Conservation (phyloP, 2,329 filamentous ascomycete genomes). For the Thermoascus crustaceus region DNA sequence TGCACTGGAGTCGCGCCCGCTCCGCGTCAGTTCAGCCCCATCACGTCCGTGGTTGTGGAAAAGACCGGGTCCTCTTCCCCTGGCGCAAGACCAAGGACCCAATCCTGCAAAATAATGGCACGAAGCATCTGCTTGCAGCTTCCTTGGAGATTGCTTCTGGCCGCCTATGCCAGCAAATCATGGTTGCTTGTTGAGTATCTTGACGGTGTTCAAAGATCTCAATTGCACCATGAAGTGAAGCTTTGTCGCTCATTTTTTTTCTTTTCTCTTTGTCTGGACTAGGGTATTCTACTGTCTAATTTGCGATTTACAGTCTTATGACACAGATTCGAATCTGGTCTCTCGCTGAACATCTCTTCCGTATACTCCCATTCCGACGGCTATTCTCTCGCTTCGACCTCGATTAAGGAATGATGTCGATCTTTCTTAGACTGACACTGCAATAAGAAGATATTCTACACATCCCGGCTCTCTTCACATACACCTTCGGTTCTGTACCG, state of each 20-base stretch:
- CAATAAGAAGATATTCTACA: background rate
- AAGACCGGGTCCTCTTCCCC: conserved; percentile 13
- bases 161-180: too few species aligned
- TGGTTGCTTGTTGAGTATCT: background rate
- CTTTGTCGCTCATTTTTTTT: conserved; percentile 4
- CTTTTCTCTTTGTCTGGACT: conserved; percentile 6
- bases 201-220: background rate
- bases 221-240: background rate
- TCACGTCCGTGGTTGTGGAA: conserved; percentile 13
- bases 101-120: background rate
- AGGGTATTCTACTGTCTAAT: background rate
- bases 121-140: background rate
- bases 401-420: background rate
- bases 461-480: too few species aligned
- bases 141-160: conserved; percentile 6
- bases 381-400: conserved; percentile 5
- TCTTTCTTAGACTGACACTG: background rate
- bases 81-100: conserved; percentile 10
- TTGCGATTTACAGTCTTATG: background rate
- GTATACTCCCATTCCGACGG: background rate
- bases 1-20: conserved; percentile 7
- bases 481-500: conserved; percentile 3
- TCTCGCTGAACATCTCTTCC: background rate
- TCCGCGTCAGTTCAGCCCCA: conserved; percentile 14
- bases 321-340: background rate